Percentiles rank a stretch among this genome's conserved stretches.
Conservation (phyloP, 176 grass and related monocot species). For the Cenchrus americanus region DNA sequence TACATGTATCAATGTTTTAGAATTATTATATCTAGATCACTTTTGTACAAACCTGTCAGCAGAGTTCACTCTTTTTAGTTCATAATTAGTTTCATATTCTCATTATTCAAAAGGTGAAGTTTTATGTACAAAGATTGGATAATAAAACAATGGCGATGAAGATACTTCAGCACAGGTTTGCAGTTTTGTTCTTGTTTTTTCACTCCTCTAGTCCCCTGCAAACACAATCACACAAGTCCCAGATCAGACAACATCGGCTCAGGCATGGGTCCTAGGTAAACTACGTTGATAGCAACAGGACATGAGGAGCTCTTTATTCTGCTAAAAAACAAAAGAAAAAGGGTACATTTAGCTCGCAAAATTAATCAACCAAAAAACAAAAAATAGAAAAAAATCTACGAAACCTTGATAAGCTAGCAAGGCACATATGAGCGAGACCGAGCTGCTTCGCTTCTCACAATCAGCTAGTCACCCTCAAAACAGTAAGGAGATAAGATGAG, state of each 20-base stretch:
- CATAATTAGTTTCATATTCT: no score
- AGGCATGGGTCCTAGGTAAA: neutral
- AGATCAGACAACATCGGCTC: neutral
- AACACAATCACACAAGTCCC: neutral
- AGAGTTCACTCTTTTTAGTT: no score
- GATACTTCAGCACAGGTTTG: neutral
- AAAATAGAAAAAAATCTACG: neutral
- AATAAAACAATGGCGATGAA: neutral
- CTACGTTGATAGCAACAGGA: neutral
- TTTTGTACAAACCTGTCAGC: no score
- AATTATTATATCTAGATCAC: no score
- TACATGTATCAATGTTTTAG: no score
- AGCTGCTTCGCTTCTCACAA: constrained; percentile 3
- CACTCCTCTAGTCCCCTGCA: neutral
- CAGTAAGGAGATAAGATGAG: constrained; percentile 29
- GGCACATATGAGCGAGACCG: neutral
- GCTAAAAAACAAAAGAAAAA: neutral
- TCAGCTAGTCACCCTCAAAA: neutral
- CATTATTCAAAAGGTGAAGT: no score
- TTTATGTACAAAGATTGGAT: no score
- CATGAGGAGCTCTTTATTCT: neutral
- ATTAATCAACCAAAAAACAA: neutral
- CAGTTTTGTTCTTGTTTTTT: neutral
- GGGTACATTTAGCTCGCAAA: neutral
- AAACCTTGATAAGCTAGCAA: neutral